Evolutionary conservation across 805 yeast species (phyloP).

Genomic region (Teunomyces gatunensis): DNA sequence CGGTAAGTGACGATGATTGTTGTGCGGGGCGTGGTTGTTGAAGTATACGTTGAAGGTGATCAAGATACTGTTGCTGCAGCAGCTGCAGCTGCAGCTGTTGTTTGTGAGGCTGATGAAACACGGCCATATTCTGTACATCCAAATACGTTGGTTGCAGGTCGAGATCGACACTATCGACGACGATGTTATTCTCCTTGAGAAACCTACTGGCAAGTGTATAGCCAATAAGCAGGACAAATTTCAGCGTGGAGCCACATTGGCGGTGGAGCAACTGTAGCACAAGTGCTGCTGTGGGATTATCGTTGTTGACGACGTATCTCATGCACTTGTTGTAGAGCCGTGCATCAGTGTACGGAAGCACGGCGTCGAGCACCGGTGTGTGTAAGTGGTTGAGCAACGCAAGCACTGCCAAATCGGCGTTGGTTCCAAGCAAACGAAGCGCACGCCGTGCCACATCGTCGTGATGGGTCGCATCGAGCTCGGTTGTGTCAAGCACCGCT

Average conservation of each 20-base stretch:
- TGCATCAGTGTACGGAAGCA: not conserved
- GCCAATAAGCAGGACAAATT: slow-evolving; percentile 23
- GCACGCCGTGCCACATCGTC: not conserved
- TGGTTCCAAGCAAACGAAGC: not conserved
- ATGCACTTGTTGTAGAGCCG: not conserved
- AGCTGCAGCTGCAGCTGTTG: not conserved
- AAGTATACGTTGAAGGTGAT: too few relatives aligned
- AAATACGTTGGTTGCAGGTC: slow-evolving; percentile 12
- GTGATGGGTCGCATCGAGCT: not conserved
- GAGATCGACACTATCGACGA: slow-evolving; percentile 17
- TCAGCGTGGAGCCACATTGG: not conserved
- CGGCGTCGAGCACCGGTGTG: not conserved
- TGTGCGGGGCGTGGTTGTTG: not conserved
- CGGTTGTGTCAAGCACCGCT: not conserved
- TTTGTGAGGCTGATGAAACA: not conserved
- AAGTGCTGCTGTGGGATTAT: not conserved
- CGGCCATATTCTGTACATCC: slow-evolving; percentile 2
- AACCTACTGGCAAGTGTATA: slow-evolving; percentile 13
- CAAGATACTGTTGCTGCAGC: not conserved
- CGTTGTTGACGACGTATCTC: not conserved
- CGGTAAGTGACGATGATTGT: slow-evolving; percentile 24
- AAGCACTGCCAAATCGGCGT: not conserved
- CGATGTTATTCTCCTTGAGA: slow-evolving; percentile 12
- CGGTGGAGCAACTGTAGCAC: not conserved
- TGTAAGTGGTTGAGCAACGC: not conserved